A percentile compares a stretch with the other conserved stretches of the same genome.
Evolutionary conservation across 1,284 basidiomycete species (phyloP).

Genomic region (Malassezia pachydermatis): DNA sequence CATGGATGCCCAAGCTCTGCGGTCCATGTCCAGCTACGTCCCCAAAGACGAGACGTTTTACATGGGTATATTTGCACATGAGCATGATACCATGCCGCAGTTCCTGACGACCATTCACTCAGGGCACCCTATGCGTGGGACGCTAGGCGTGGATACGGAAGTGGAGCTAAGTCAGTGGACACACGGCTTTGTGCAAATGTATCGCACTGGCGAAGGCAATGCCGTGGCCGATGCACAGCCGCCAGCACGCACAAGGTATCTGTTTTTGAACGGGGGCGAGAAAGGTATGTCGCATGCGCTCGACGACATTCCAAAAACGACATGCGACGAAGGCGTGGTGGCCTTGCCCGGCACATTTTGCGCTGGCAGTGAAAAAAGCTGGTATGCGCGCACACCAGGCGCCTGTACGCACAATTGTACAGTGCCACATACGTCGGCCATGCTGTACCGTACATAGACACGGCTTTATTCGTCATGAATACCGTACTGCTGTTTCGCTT

Average conservation of each 20-base stretch:
- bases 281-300: neutral
- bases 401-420: slow-evolving; percentile 1
- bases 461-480: slow-evolving; percentile 35
- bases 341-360: slow-evolving; percentile 1
- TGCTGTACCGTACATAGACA: neutral
- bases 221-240: neutral
- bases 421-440: slow-evolving; percentile 7
- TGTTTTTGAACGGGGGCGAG: neutral
- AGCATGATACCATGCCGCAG: neutral
- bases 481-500: slow-evolving; percentile 67
- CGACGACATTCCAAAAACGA: neutral
- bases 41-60: slow-evolving; percentile 11
- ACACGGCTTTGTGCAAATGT: slow-evolving; percentile 1
- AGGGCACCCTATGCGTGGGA: slow-evolving; percentile 18
- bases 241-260: neutral
- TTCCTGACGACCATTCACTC: slow-evolving; percentile 5
- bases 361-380: slow-evolving; percentile 3
- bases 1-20: slow-evolving; percentile 2
- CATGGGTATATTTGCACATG: slow-evolving; percentile 4
- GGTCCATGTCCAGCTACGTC: slow-evolving; percentile 13
- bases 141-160: slow-evolving; percentile 13
- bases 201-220: neutral
- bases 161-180: slow-evolving; percentile 4
- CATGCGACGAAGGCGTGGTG: neutral
- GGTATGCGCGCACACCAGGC: slow-evolving; percentile 7